A percentile compares a stretch with the other conserved stretches of the same genome.
Evolutionary conservation across 441 rosid genomes (phyloP).

Genomic region (Codiaeum variegatum): DNA sequence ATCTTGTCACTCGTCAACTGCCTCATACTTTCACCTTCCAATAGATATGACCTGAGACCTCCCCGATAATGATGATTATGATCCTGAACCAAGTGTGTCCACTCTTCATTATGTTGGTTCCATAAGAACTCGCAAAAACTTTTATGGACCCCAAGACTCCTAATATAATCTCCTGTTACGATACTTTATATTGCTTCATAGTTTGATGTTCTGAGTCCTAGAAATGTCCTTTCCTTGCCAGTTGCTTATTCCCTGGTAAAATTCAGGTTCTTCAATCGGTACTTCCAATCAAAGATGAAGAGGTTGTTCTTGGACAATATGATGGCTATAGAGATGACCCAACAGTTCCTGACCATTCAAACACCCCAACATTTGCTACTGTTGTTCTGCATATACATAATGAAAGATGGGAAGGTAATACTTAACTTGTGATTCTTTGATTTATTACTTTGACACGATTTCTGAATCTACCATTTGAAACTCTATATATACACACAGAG

Average conservation of each 20-base stretch:
- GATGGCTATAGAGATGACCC: constrained; percentile 88
- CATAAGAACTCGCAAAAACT: neutral
- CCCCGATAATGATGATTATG: neutral
- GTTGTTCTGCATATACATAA: constrained; percentile 75
- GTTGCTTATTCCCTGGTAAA: constrained; percentile 24
- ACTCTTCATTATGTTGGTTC: neutral
- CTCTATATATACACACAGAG: constrained; percentile 1
- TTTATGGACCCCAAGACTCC: neutral
- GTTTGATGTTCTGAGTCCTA: constrained; percentile 8
- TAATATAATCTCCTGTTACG: neutral
- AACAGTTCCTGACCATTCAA: constrained; percentile 84
- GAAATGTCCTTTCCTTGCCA: constrained; percentile 6
- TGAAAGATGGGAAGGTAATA: constrained; percentile 98
- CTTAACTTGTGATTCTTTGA: constrained; percentile 8
- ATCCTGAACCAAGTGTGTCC: constrained; percentile 11
- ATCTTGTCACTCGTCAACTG: constrained; percentile 1
- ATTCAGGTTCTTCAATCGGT: constrained; percentile 91
- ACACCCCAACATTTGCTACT: constrained; percentile 96
- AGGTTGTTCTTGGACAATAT: constrained; percentile 95
- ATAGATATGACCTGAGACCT: neutral
- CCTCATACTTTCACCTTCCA: neutral
- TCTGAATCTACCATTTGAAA: constrained; percentile 10
- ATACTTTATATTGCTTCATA: constrained; percentile 3
- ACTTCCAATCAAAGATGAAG: constrained; percentile 83
- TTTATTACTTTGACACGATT: neutral